phyloP scores from a whole-genome alignment of 306 rosid species.

The Ziziphus jujuba region DNA sequence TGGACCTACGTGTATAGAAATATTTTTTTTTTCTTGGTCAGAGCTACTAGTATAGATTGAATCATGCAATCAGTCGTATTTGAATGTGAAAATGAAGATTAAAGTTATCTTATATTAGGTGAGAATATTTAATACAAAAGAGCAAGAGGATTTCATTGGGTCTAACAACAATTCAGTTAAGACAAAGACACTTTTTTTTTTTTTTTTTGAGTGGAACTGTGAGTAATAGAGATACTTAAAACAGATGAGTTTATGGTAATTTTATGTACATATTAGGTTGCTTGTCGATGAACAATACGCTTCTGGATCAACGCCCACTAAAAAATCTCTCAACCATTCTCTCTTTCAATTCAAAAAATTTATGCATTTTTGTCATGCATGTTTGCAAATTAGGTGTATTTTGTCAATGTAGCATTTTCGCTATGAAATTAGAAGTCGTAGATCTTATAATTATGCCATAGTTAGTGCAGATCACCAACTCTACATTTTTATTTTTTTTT shows the following conservation, averaged over 20 bases:
- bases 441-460: too few relatives aligned
- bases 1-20: neutral
- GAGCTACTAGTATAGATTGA: too few relatives aligned
- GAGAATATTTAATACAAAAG: neutral
- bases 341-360: neutral
- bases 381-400: too few relatives aligned
- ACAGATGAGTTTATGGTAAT: slow-evolving; percentile 2
- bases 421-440: too few relatives aligned
- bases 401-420: too few relatives aligned
- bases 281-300: slow-evolving; percentile 39
- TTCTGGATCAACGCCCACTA: neutral
- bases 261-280: slow-evolving; percentile 36
- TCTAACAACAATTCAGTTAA: slow-evolving; percentile 46
- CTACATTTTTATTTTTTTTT: too few relatives aligned
- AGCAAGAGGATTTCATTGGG: slow-evolving; percentile 40
- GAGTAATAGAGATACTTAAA: slow-evolving; percentile 34
- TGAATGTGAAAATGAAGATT: slow-evolving; percentile 13
- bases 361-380: neutral
- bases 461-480: too few relatives aligned
- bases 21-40: too few relatives aligned
- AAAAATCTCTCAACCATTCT: neutral
- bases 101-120: slow-evolving; percentile 9
- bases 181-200: too few relatives aligned
- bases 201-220: too few relatives aligned
- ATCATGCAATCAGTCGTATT: too few relatives aligned